A percentile compares a stretch with the other conserved stretches of the same genome.
These are phyloP conservation scores for Mycena chlorophos DNA, from an alignment of 768 basidiomycete genomes.

Conservation along the genomic window DNA sequence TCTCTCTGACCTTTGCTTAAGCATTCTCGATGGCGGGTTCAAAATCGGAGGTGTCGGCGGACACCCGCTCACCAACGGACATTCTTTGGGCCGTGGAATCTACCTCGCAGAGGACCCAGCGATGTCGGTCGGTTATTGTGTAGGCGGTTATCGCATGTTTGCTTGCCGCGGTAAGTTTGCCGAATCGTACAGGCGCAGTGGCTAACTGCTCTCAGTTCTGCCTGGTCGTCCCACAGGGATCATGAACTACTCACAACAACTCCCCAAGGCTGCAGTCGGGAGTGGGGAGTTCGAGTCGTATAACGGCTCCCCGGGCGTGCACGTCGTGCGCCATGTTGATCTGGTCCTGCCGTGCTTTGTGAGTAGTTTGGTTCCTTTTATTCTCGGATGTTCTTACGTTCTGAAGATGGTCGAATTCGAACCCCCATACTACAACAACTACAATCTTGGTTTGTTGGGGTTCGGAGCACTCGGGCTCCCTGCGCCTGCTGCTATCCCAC, in stretches of 20 bases:
- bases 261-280: background rate
- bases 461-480: too few relatives aligned
- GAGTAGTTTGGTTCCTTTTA: background rate
- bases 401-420: background rate
- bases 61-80: conserved; percentile 8
- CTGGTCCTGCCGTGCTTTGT: conserved; percentile 18
- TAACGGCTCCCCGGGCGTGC: background rate
- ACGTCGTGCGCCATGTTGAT: conserved; percentile 11
- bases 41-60: conserved; percentile 15
- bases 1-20: background rate
- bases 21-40: conserved; percentile 16
- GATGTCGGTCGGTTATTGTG: conserved; percentile 6
- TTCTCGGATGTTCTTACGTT: background rate
- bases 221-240: background rate
- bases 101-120: conserved; percentile 14
- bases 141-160: conserved; percentile 10
- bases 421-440: too few relatives aligned
- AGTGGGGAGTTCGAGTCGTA: conserved; percentile 5
- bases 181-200: background rate
- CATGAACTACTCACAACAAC: background rate
- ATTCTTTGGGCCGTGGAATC: conserved; percentile 9
- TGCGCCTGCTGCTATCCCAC: background rate
- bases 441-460: too few relatives aligned
- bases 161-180: conserved; percentile 15
- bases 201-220: background rate